These are phyloP conservation scores for Pythium aquatile DNA, from an alignment of 352 stramenopile genomes.

Conservation along the genomic window DNA sequence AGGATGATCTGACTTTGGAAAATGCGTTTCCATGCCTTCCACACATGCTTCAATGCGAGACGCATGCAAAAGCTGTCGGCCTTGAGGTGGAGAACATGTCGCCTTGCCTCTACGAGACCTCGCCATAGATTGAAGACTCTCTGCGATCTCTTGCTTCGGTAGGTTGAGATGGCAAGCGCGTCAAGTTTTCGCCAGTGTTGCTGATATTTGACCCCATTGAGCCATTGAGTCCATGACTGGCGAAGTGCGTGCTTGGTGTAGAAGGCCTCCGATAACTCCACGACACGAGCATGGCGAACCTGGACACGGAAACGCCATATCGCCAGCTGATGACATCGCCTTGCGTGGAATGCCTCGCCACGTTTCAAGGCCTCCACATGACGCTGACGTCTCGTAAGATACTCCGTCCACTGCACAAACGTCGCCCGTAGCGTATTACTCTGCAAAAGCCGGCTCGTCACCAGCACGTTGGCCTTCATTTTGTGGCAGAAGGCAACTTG, in stretches of 20 bases:
- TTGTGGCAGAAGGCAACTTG: slow-evolving; percentile 11
- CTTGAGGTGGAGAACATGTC: not conserved
- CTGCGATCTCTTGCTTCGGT: not conserved
- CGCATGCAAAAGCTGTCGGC: not conserved
- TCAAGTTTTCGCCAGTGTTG: not conserved
- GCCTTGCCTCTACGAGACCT: slow-evolving; percentile 1
- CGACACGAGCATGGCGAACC: slow-evolving; percentile 6
- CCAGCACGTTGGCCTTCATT: slow-evolving; percentile 15
- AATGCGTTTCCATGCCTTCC: slow-evolving; percentile 4
- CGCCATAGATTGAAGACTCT: slow-evolving; percentile 2
- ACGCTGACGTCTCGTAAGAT: not conserved
- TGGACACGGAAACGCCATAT: not conserved
- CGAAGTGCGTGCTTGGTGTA: not conserved
- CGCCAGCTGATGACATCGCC: not conserved
- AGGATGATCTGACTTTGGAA: not conserved
- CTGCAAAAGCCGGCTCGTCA: slow-evolving; percentile 15
- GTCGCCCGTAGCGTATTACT: slow-evolving; percentile 9
- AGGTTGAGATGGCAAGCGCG: not conserved
- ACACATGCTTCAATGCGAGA: slow-evolving; percentile 2
- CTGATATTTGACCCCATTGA: not conserved
- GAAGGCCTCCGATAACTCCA: slow-evolving; percentile 8
- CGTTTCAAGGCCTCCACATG: not conserved
- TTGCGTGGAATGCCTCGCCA: not conserved
- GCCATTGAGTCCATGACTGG: slow-evolving; percentile 4
- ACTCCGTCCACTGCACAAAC: slow-evolving; percentile 13